Base-by-base conservation (phyloP, 139 green algal species). In the Closterium sp. region DNA sequence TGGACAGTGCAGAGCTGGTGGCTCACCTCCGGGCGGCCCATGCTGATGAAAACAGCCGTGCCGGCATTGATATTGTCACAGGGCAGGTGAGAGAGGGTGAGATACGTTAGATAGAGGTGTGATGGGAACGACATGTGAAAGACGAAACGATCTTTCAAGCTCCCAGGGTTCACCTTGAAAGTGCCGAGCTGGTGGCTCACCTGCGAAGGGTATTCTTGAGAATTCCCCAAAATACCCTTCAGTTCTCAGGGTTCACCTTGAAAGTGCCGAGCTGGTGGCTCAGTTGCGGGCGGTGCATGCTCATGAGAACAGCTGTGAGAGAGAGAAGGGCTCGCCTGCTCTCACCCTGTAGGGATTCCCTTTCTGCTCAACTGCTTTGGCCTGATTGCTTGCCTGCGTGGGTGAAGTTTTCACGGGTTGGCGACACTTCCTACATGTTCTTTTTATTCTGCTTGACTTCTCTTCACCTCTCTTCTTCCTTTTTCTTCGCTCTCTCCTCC, bases 1-100 rank as follows among this genome's bases (percentile, higher is more conserved):
- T 98, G 79, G 97, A 98, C 92, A 96, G 92, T 73, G 96, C 97
- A 0, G 97, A 99, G 50, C 96, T 99, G 30, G 96, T 99, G 9
- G 93, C 95, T 5, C 97, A 97, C 91, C 94, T 99, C 93, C 94
- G 97, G 22, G 97, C 97, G 94, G 4, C 29, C 2, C 92, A 94
- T 91, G 62, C 85, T 22, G n/a, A 94, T n/a, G 92, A 94, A 5
- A 85, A 32, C 10, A 70, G 45, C 50, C 93, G n/a, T 11, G 88
- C 91, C 5, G 91, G 91, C 34, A 86, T 94, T 24, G 91, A 93
- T 87, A 86, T 93, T 19, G 91, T 93, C 86, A 92, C 31, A 6
- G 91, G 91, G 32, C 19, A 42, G 91, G 91, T 93, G 86, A 34
- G 91, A 45, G 70, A 62, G 42, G n/a, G n/a, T n/a, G n/a, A n/a